Percentiles rank a stretch among this genome's conserved stretches.
phyloP scores from a whole-genome alignment of 2,329 filamentous ascomycete genomes.

The Septoria petroselini region DNA sequence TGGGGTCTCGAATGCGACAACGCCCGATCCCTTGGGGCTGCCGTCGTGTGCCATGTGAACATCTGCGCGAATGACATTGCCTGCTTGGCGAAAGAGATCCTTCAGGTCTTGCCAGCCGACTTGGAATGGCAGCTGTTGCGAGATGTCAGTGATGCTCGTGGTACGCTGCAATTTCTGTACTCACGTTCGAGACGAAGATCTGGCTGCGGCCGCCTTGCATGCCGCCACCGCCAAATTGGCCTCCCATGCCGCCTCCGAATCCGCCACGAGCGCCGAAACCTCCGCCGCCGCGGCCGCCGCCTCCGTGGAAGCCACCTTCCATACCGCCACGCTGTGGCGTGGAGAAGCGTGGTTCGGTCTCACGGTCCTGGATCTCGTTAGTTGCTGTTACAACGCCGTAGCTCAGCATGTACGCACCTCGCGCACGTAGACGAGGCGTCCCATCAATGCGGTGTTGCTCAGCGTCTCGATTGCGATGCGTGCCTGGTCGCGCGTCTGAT shows the following conservation, averaged over 20 bases:
- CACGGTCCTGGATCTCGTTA: constrained; percentile 68
- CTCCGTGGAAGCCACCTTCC: constrained; percentile 55
- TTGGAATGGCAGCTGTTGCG: constrained; percentile 81
- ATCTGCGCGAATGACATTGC: constrained; percentile 87
- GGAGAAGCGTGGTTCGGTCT: constrained; percentile 88
- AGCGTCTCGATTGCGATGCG: constrained; percentile 95
- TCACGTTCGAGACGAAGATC: constrained; percentile 94
- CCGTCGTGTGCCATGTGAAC: constrained; percentile 90
- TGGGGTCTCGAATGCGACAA: constrained; percentile 91
- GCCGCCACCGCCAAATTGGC: constrained; percentile 47
- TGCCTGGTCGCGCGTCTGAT: constrained; percentile 98
- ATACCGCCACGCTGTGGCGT: constrained; percentile 54
- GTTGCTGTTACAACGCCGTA: constrained; percentile 1
- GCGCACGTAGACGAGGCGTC: constrained; percentile 94
- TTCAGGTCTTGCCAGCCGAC: constrained; percentile 99
- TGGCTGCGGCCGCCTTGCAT: constrained; percentile 71
- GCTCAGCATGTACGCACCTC: constrained; percentile 62
- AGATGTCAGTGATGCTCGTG: constrained; percentile 28
- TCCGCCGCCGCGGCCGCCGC: constrained; percentile 50
- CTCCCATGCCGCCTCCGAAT: constrained; percentile 41
- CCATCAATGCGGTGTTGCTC: constrained; percentile 99
- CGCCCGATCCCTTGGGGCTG: constrained; percentile 91
- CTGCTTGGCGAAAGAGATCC: constrained; percentile 96
- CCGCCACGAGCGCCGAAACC: constrained; percentile 44
- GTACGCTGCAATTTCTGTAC: constrained; percentile 6